Percentiles rank a stretch among this genome's conserved stretches.
phyloP scores from a whole-genome alignment of 2,329 filamentous ascomycete genomes.

The Alternaria tenuissima region DNA sequence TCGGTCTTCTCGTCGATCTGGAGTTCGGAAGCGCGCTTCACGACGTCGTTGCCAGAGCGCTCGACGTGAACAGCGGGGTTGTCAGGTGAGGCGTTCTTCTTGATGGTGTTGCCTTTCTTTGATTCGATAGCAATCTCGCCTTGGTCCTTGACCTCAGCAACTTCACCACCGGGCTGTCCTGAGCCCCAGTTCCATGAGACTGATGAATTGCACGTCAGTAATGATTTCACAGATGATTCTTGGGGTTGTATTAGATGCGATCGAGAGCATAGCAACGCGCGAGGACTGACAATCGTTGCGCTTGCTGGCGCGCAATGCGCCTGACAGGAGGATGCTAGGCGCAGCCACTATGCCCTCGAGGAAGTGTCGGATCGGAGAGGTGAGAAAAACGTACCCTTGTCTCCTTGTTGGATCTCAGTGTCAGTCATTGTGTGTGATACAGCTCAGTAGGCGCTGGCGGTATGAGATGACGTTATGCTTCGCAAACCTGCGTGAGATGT shows the following conservation, averaged over 20 bases:
- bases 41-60: conserved; percentile 69
- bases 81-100: conserved; percentile 67
- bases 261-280: conserved; percentile 26
- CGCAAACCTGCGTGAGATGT: conserved; percentile 26
- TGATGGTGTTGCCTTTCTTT: conserved; percentile 69
- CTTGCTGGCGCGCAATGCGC: conserved; percentile 11
- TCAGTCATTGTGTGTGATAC: conserved; percentile 44
- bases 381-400: conserved; percentile 43
- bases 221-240: background rate
- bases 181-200: conserved; percentile 71
- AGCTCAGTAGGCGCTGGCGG: conserved; percentile 21
- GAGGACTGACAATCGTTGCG: conserved; percentile 9
- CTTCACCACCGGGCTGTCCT: conserved; percentile 64
- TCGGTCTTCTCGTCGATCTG: conserved; percentile 60
- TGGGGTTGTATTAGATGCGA: conserved; percentile 33
- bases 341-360: background rate
- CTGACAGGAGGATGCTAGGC: background rate
- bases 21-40: conserved; percentile 69
- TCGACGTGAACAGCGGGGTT: conserved; percentile 69
- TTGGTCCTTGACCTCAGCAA: conserved; percentile 64
- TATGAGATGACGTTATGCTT: conserved; percentile 44
- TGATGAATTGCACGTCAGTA: conserved; percentile 40
- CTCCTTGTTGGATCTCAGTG: conserved; percentile 46
- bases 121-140: conserved; percentile 69
- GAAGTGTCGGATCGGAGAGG: background rate